Evolutionary conservation across 179 eudicot genomes (phyloP).

Genomic region (Gypsophila paniculata): DNA sequence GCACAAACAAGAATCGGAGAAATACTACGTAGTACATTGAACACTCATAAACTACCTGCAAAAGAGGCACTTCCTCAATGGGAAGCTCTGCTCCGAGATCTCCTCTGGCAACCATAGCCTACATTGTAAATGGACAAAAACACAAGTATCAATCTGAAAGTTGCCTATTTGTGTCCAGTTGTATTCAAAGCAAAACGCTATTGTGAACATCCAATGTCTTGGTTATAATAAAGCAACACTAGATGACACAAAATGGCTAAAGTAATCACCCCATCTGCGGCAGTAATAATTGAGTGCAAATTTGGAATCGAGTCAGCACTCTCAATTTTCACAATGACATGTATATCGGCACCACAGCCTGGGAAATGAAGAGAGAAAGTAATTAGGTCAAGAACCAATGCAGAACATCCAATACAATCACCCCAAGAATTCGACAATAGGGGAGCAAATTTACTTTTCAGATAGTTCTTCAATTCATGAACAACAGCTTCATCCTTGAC

Average conservation of each 20-base stretch:
- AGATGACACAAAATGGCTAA: not conserved
- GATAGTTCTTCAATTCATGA: constrained; percentile 84
- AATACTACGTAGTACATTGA: not conserved
- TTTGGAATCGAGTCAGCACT: constrained; percentile 97
- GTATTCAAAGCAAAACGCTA: not conserved
- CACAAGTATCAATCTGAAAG: too few relatives aligned
- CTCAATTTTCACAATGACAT: constrained; percentile 83
- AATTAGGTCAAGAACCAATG: constrained; percentile 5
- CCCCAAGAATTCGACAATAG: not conserved
- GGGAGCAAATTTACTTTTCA: constrained; percentile 44
- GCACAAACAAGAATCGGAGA: not conserved
- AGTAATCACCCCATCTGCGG: constrained; percentile 82
- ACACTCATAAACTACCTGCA: constrained; percentile 12
- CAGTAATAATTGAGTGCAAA: constrained; percentile 82
- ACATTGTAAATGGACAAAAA: not conserved
- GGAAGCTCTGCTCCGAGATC: constrained; percentile 99
- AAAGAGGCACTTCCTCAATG: constrained; percentile 81
- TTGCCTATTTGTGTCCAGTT: not conserved
- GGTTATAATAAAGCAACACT: not conserved
- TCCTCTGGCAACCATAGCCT: constrained; percentile 99
- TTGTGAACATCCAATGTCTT: not conserved
- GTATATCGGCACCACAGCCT: constrained; percentile 84
- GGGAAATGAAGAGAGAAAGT: constrained; percentile 20
- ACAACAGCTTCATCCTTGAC: constrained; percentile 88
- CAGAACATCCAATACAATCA: not conserved